Evolutionary conservation across 1,284 basidiomycete species (phyloP), one percentile per base, ranked within the genome.

Genomic region (Naganishia liquefaciens): DNA sequence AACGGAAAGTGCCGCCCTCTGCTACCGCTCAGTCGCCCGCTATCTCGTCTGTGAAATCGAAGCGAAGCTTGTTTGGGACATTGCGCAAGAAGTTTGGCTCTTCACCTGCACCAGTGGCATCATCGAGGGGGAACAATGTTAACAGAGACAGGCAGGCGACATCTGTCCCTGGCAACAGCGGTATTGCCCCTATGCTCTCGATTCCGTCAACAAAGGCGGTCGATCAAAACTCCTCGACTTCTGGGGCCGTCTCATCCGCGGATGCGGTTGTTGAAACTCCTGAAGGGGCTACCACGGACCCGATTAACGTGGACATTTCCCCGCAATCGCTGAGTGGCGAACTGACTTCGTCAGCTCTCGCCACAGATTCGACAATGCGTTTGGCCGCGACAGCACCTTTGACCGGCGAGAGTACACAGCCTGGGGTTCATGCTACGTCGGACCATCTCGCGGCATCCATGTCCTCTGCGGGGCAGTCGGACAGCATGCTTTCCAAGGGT

Each of bases 31-130:
- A 50, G n/a, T 60, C 46, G 19, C 57, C 57, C 13, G 57, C 57
- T 13, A 21, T 60, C 30, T 49, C 46, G 39, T 60, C 57, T 9
- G 57, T 60, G 33, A 60, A 60, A 49, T 47, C 46, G 15, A 60
- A 60, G 47, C 44, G 44, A 47, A 60, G 57, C 30, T 42, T 60
- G 3, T 60, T 60, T 23, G 57, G 57, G 6, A 60, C 57, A 15
- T 27, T 60, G 15, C 57, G 57, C 44, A 49, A 37, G 39, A 60
- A 50, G 43, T 60, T 60, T 39, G 33, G 57, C 33, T 40, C 57
- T 17, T 40, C 57, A 2, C 25, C 46, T 23, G 39, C 57, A 15
- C 21, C 57, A 27, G 21, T n/a, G 49, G n/a, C 46, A 25, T 60
- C 57, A 2, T 17, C 47, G 7, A 30, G 46, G 17, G 9, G 23